Conservation (phyloP, 345 rosid species). For the Heritiera littoralis region DNA sequence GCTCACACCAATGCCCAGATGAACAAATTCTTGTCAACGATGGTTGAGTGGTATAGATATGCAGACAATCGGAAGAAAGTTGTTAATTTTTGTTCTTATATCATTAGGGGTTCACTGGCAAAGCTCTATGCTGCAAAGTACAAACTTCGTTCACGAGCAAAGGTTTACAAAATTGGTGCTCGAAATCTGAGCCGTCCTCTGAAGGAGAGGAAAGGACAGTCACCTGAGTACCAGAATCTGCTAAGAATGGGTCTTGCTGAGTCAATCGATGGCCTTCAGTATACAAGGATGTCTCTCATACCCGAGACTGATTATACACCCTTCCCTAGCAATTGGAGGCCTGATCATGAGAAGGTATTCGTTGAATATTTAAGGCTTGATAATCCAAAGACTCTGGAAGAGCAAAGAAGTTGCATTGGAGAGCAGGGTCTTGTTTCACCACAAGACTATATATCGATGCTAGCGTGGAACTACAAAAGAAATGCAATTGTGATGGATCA, state of each 20-base stretch:
- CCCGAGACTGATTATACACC: constrained; percentile 90
- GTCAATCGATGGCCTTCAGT: constrained; percentile 88
- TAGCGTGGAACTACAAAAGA: constrained; percentile 96
- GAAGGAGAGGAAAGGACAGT: constrained; percentile 89
- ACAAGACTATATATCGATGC: constrained; percentile 87
- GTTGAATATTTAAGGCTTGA: constrained; percentile 76
- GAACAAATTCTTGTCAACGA: constrained; percentile 86
- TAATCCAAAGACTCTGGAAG: constrained; percentile 73
- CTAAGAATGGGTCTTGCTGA: constrained; percentile 90
- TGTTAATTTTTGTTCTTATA: constrained; percentile 92
- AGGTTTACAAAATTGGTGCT: constrained; percentile 75
- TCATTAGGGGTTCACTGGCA: constrained; percentile 82
- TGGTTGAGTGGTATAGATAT: constrained; percentile 90
- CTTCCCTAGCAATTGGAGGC: constrained; percentile 85
- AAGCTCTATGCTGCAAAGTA: constrained; percentile 96
- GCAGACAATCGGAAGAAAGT: constrained; percentile 88
- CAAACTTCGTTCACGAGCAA: constrained; percentile 90
- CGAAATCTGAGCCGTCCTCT: constrained; percentile 76
- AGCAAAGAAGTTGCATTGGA: constrained; percentile 59
- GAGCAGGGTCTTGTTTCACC: constrained; percentile 90
- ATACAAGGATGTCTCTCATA: constrained; percentile 92
- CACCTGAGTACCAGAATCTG: constrained; percentile 81
- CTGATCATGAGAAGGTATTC: constrained; percentile 83
- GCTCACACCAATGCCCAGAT: constrained; percentile 95
- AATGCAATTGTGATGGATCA: constrained; percentile 71